Percentiles rank a stretch among this genome's conserved stretches.
phyloP scores from a whole-genome alignment of 1,284 basidiomycete species.

The Tilletia horrida region DNA sequence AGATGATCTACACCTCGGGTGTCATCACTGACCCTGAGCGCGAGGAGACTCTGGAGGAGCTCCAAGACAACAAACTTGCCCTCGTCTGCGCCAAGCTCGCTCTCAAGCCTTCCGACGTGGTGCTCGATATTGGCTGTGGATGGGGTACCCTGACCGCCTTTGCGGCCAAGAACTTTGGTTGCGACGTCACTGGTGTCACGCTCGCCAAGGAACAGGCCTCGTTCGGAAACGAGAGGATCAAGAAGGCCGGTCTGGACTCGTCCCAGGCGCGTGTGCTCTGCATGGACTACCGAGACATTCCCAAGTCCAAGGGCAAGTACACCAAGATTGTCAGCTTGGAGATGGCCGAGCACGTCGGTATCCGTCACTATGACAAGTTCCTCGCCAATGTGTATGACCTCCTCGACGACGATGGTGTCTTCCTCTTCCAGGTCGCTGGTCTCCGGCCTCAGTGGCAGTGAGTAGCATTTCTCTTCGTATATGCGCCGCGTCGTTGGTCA shows the following conservation, averaged over 20 bases:
- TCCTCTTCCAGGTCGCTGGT: slow-evolving; percentile 95
- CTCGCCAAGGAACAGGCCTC: slow-evolving; percentile 83
- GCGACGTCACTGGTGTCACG: slow-evolving; percentile 92
- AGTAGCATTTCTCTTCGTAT: not conserved
- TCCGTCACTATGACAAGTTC: slow-evolving; percentile 86
- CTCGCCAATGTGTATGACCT: slow-evolving; percentile 87
- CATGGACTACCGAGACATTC: slow-evolving; percentile 91
- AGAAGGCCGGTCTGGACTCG: slow-evolving; percentile 70
- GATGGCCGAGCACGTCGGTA: slow-evolving; percentile 93
- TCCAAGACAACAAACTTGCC: slow-evolving; percentile 97
- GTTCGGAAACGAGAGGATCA: slow-evolving; percentile 86
- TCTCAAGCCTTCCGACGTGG: slow-evolving; percentile 74
- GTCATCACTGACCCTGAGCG: slow-evolving; percentile 72
- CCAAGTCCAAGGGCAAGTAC: slow-evolving; percentile 71
- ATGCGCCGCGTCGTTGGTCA: not conserved
- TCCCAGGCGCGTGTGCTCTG: slow-evolving; percentile 85
- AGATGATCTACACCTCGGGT: slow-evolving; percentile 97
- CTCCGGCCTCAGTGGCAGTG: slow-evolving; percentile 84
- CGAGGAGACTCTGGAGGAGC: slow-evolving; percentile 83
- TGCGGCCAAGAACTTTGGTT: slow-evolving; percentile 93
- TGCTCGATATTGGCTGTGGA: slow-evolving; percentile 93
- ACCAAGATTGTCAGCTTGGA: slow-evolving; percentile 95
- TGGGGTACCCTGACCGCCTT: slow-evolving; percentile 95
- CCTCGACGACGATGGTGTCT: slow-evolving; percentile 87
- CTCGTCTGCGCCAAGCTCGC: slow-evolving; percentile 92